Conservation (phyloP, 331 rosid species). For the Dryas integrifolia region DNA sequence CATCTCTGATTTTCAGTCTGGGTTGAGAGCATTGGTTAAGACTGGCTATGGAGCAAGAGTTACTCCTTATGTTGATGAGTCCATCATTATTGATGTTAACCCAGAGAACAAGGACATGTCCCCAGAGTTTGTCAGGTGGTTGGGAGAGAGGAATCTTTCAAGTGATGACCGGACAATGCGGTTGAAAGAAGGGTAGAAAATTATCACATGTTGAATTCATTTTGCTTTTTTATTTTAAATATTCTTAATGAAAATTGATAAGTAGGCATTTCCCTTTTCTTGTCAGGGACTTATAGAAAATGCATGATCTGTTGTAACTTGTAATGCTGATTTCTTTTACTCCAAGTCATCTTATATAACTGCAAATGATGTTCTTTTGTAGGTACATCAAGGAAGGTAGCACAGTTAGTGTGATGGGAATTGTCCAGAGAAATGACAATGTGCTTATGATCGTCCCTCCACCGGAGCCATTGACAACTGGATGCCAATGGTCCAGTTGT, state of each 20-base stretch:
- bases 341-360: constrained; percentile 20
- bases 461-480: constrained; percentile 76
- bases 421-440: constrained; percentile 92
- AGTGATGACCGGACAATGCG: constrained; percentile 96
- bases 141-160: constrained; percentile 81
- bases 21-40: constrained; percentile 95
- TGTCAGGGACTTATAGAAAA: background rate
- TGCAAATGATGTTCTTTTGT: constrained; percentile 28
- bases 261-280: background rate
- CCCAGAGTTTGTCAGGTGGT: constrained; percentile 86
- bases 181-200: constrained; percentile 83
- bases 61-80: constrained; percentile 92
- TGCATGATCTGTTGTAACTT: background rate
- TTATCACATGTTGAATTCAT: constrained; percentile 6
- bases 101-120: constrained; percentile 83
- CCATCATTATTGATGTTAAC: constrained; percentile 68
- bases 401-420: constrained; percentile 98
- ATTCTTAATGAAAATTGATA: background rate
- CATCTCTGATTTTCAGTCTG: constrained; percentile 98
- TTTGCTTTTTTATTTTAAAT: background rate
- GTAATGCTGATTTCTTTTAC: background rate
- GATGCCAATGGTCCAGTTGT: constrained; percentile 88
- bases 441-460: constrained; percentile 99
- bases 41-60: constrained; percentile 95
- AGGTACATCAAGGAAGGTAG: constrained; percentile 99